Conservation (phyloP, 805 yeast species). For the Candida nanaspora region DNA sequence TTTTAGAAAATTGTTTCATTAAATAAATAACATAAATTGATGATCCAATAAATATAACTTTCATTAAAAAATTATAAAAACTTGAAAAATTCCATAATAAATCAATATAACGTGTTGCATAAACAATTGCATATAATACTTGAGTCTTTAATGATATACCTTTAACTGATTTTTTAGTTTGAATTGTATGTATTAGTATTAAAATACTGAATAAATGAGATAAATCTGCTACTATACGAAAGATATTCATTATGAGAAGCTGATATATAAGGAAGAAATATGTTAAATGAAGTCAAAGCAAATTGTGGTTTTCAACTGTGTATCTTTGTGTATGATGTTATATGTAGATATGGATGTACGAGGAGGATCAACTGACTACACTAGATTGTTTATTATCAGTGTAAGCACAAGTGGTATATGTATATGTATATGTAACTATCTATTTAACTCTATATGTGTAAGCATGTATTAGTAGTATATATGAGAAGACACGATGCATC, state of each 20-base stretch:
- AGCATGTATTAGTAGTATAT: too few relatives aligned
- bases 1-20: conserved; percentile 55
- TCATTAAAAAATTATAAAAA: conserved; percentile 73
- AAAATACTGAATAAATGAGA: conserved; percentile 78
- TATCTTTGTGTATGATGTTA: too few relatives aligned
- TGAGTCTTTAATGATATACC: conserved; percentile 93
- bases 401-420: too few relatives aligned
- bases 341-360: too few relatives aligned
- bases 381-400: too few relatives aligned
- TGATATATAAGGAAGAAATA: too few relatives aligned
- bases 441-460: too few relatives aligned
- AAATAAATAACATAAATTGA: conserved; percentile 70
- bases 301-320: too few relatives aligned
- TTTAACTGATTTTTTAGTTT: conserved; percentile 52
- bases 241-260: conserved; percentile 31
- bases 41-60: conserved; percentile 69
- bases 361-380: too few relatives aligned
- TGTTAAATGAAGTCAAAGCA: too few relatives aligned
- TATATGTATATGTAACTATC: too few relatives aligned
- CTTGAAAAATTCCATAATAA: conserved; percentile 51
- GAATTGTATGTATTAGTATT: conserved; percentile 67
- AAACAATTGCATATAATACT: conserved; percentile 66
- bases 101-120: conserved; percentile 66
- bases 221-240: conserved; percentile 57
- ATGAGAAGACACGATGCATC: too few relatives aligned